Conservation (phyloP, 805 yeast species). For the Wickerhamomyces chambardii region DNA sequence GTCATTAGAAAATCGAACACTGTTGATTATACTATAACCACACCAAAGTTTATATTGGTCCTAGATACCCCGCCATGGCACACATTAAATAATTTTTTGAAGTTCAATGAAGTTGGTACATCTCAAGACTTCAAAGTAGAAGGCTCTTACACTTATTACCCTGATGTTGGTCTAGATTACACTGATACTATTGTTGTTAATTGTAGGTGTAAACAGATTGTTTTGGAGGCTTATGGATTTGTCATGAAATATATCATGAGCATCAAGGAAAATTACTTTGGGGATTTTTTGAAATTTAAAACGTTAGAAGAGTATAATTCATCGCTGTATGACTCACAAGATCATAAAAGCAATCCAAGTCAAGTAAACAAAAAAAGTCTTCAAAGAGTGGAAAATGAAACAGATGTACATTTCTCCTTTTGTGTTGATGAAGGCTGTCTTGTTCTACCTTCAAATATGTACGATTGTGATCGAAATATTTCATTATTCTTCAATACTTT, state of each 20-base stretch:
- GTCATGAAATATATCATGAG: constrained; percentile 66
- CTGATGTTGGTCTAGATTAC: constrained; percentile 51
- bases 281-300: constrained; percentile 72
- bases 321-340: constrained; percentile 7
- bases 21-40: constrained; percentile 37
- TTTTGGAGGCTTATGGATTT: constrained; percentile 71
- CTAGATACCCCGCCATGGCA: constrained; percentile 90
- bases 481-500: constrained; percentile 55
- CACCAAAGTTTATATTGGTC: constrained; percentile 53
- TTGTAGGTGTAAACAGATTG: constrained; percentile 56
- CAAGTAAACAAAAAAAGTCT: constrained; percentile 1
- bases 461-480: constrained; percentile 52
- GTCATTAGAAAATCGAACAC: constrained; percentile 42
- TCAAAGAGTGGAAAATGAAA: constrained; percentile 55
- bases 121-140: constrained; percentile 49
- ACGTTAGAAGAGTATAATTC: constrained; percentile 77
- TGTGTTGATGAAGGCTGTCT: constrained; percentile 63
- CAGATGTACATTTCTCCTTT: constrained; percentile 68
- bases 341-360: background rate
- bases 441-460: constrained; percentile 65
- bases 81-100: constrained; percentile 66
- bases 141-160: constrained; percentile 60
- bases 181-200: constrained; percentile 63
- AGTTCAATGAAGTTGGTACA: constrained; percentile 54
- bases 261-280: constrained; percentile 83